A percentile compares a stretch with the other conserved stretches of the same genome.
These are phyloP conservation scores for Salvia miltiorrhiza DNA, from an alignment of 257 asterid species.

Conservation along the genomic window DNA sequence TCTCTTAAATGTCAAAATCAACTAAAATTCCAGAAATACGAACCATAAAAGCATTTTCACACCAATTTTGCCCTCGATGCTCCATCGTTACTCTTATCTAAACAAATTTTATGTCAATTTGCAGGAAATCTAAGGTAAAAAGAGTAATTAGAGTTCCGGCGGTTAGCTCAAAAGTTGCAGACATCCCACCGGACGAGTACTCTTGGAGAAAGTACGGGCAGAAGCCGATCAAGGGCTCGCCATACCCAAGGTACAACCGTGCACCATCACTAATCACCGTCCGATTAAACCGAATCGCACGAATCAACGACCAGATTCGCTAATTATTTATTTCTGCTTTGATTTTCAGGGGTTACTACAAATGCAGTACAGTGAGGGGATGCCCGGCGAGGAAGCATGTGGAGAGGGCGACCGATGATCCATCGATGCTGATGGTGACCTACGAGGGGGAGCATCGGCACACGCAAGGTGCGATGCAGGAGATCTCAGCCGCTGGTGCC, in stretches of 20 bases:
- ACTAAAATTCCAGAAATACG: neutral
- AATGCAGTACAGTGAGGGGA: slow-evolving; percentile 65
- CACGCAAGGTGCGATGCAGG: slow-evolving; percentile 37
- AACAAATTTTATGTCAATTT: neutral
- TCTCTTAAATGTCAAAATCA: neutral
- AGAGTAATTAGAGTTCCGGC: slow-evolving; percentile 67
- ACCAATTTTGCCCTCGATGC: neutral
- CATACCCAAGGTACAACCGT: slow-evolving; percentile 68
- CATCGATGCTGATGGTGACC: slow-evolving; percentile 68
- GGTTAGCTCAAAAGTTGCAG: slow-evolving; percentile 60
- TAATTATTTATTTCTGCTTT: neutral
- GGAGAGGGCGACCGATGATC: slow-evolving; percentile 80
- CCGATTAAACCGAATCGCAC: neutral
- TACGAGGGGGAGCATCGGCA: slow-evolving; percentile 85
- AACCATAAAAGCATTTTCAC: neutral
- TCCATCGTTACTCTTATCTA: neutral
- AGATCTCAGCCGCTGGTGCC: slow-evolving; percentile 20
- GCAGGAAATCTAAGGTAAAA: slow-evolving; percentile 57
- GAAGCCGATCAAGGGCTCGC: slow-evolving; percentile 83
- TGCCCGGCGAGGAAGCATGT: slow-evolving; percentile 92
- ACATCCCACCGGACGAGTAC: slow-evolving; percentile 65
- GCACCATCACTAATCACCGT: slow-evolving; percentile 12
- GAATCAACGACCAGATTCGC: neutral
- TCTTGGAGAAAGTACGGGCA: slow-evolving; percentile 91
- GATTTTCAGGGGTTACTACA: slow-evolving; percentile 70